Base-by-base conservation (phyloP, 768 basidiomycete species). In the Mycena olivaceomarginata region DNA sequence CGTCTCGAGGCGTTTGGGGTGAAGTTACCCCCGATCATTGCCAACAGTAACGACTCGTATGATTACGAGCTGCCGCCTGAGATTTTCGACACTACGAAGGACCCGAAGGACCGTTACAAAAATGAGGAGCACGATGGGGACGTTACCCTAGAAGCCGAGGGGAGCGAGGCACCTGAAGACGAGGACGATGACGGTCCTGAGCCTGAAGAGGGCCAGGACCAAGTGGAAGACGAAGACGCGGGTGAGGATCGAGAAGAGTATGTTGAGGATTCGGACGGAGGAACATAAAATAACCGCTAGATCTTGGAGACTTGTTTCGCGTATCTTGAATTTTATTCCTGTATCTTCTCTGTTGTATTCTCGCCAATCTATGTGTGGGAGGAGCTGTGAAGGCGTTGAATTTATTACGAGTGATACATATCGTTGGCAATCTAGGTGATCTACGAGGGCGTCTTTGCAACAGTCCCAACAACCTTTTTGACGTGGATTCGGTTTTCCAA, bases 401-500 rank as follows among this genome's bases (percentile, higher is more conserved):
- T 72, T 43, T 15, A 74, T 64, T 53, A 48, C 60, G 67, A 48
- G 40, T 70, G n/a, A 11, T 56, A 7, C 7, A 18, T 41, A 71
- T 64, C 59, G n/a, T n/a, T 57, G 40, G 40, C 45, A 53, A 20
- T 45, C 43, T 6, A 65, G 15, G 15, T 56, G n/a, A 7, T 56
- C 53, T 56, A 56, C 51, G 60, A 67, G 31, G 37, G 3, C 15
- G 25, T n/a, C 62, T 31, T 48, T 39, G 31, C 70, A 16, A 48
- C 67, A 5, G 75, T 59, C 57, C 45, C 67, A 39, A 92, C 85
- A 39, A 92, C 82, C 15, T 82, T 83, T 20, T 90, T 71, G 56
- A 88, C 90, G 16, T 84, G 82, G 9, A 81, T 80, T 69, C 90
- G 88, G 53, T 85, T 83, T 57, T 78, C 80, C 31, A 90, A 82